Evolutionary conservation across 2,329 filamentous ascomycete genomes (phyloP), one percentile per base, ranked within the genome.

Genomic region (Penicillium digitatum): DNA sequence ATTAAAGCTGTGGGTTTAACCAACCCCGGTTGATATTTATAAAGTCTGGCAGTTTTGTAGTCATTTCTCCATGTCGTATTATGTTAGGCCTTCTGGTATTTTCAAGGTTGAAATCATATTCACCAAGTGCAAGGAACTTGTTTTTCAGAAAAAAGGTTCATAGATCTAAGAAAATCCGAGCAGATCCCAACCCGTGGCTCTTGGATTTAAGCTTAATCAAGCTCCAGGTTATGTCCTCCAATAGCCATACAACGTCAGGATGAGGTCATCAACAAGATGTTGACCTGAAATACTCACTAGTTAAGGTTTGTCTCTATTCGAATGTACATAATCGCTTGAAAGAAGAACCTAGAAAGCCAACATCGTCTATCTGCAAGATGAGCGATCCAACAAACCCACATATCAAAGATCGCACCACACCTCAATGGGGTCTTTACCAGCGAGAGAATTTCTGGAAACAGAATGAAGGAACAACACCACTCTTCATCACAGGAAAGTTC

Each of bases 371-470:
- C 6, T n/a, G 7, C 20, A 55, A 45, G 7, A 62, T 57, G 56
- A 55, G 67, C 29, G 81, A 84, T 62, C 75, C 77, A 9, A 77
- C 76, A 5, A 82, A 79, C 55, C 77, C 79, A 10, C 82, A 83
- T 59, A 78, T 79, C 50, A 65, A 78, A 43, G 67, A 69, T 48
- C 72, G 81, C 57, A 75, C 70, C 32, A 82, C 80, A 2, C 80
- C 80, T 11, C 78, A 83, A 68, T 83, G 78, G 71, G 78, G 72
- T 11, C 69, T 81, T 9, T 82, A 82, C 62, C 81, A 84, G 62
- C 74, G 80, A 14, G 76, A 83, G 54, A 77, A 79, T 58, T 82
- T 84, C 64, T 81, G 77, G 79, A 77, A 77, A 48, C 69, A 70
- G 34, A 83, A 83, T 52, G 73, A 79, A 3, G 80, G 80, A 53